Conservation (phyloP, 2,329 filamentous ascomycete species). For the Colletotrichum falcatum region DNA sequence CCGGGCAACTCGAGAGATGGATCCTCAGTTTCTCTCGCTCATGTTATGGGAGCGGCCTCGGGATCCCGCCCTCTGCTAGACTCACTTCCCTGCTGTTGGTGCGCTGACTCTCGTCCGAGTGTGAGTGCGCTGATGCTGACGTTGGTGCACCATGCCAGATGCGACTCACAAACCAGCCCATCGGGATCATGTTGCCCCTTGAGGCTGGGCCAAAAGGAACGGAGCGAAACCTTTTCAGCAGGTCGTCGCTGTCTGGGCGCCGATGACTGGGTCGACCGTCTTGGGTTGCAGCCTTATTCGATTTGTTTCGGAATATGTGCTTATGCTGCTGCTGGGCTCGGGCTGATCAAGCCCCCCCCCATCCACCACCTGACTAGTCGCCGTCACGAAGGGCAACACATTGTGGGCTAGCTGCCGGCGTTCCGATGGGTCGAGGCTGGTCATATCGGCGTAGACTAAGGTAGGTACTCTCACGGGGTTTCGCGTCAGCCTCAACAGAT, state of each 20-base stretch:
- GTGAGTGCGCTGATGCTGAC: not conserved
- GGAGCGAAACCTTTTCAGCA: not conserved
- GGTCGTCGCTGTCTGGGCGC: constrained; percentile 13
- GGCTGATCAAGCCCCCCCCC: constrained; percentile 26
- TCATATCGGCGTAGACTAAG: constrained; percentile 21
- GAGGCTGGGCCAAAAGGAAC: not conserved
- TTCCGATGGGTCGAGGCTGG: constrained; percentile 30
- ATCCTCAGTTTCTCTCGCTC: not conserved
- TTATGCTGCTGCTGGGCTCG: constrained; percentile 36
- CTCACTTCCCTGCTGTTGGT: not conserved
- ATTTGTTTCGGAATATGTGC: constrained; percentile 39
- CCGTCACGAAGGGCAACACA: constrained; percentile 15
- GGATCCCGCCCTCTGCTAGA: not conserved
- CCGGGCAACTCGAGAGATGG: constrained; percentile 8
- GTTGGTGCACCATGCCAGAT: not conserved
- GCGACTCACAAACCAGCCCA: not conserved
- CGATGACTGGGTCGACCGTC: constrained; percentile 11
- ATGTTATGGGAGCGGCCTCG: not conserved
- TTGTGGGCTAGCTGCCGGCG: constrained; percentile 23
- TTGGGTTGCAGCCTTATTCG: constrained; percentile 4
- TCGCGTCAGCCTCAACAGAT: constrained; percentile 30
- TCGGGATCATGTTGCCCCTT: not conserved
- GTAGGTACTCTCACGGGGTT: constrained; percentile 29
- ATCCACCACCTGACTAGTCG: constrained; percentile 8
- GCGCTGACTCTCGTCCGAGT: not conserved